Evolutionary conservation across 345 rosid genomes (phyloP), one percentile per base, ranked within the genome.

Genomic region (Xanthoceras sorbifolium): DNA sequence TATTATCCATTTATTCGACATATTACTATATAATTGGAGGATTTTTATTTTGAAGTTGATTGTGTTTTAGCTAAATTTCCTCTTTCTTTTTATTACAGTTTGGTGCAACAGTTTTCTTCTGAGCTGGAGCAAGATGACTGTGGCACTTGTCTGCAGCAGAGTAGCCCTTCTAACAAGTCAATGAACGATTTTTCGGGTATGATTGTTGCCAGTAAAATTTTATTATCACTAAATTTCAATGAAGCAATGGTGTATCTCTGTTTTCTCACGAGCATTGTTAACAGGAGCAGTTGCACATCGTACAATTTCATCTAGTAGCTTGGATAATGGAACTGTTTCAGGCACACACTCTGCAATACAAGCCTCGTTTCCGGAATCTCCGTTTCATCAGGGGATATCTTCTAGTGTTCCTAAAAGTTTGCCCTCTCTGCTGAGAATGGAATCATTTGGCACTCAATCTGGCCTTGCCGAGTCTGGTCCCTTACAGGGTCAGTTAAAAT

Each of bases 351-450:
- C 87, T 20, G 64, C 79, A 22, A 67, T 66, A 28, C 75, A 67
- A 34, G 71, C 80, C 73, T 70, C 84, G 0, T 78, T 82, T 72
- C 14, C 66, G 69, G 87, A 85, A 69, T 36, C 87, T 67, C 50
- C 77, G 31, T 52, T 81, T 72, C 86, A 77, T 71, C 82, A 78
- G 42, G 85, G 84, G 60, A 80, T 84, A 50, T 84, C 89, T 64
- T 87, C 88, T 31, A 78, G 89, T 77, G 84, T 87, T 67, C 86
- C 89, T 28, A 82, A 77, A 64, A 65, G 82, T 73, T 75, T 86
- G 75, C 76, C 87, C 38, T 88, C 90, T 44, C 60, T 86, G 77
- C n/a, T 74, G 78, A 78, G 84, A 74, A 81, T 74, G 48, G 86
- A 74, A 52, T 83, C 88, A 64, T 38, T 77, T 76, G 80, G 82